phyloP scores from a whole-genome alignment of 441 rosid genomes.

The Adansonia madagascariensis region DNA sequence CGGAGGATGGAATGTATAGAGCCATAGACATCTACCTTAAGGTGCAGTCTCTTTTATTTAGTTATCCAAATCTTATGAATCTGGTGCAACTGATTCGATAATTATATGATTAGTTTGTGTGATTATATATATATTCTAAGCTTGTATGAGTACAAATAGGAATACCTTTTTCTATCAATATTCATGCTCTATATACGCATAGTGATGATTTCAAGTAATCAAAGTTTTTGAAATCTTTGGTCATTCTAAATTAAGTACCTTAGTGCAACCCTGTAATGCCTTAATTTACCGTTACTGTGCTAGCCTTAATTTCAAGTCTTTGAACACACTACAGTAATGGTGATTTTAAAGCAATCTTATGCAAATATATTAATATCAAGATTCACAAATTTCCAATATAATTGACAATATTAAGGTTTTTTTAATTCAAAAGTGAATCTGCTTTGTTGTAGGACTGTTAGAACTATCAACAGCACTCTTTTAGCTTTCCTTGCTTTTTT shows the following conservation, averaged over 20 bases:
- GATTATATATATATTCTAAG: background rate
- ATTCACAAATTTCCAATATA: background rate
- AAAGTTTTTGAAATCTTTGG: background rate
- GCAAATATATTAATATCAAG: background rate
- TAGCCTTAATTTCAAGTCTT: background rate
- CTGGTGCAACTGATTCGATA: background rate
- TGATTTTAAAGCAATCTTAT: background rate
- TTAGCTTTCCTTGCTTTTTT: constrained; percentile 13
- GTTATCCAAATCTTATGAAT: background rate
- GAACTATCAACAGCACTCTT: background rate
- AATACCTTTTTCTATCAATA: background rate
- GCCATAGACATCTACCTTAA: constrained; percentile 75
- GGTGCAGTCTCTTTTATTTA: constrained; percentile 39
- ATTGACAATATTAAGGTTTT: background rate
- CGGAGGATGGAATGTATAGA: constrained; percentile 73
- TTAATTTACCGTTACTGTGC: background rate
- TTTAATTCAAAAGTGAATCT: background rate
- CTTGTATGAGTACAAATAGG: background rate
- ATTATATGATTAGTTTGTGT: background rate
- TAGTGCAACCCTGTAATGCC: background rate
- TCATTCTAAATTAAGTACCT: background rate
- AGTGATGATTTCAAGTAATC: background rate
- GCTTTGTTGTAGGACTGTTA: background rate
- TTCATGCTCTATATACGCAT: background rate
- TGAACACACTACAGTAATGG: background rate